Evolutionary conservation across 352 stramenopile genomes (phyloP).

Genomic region (Thraustochytrium striatum): DNA sequence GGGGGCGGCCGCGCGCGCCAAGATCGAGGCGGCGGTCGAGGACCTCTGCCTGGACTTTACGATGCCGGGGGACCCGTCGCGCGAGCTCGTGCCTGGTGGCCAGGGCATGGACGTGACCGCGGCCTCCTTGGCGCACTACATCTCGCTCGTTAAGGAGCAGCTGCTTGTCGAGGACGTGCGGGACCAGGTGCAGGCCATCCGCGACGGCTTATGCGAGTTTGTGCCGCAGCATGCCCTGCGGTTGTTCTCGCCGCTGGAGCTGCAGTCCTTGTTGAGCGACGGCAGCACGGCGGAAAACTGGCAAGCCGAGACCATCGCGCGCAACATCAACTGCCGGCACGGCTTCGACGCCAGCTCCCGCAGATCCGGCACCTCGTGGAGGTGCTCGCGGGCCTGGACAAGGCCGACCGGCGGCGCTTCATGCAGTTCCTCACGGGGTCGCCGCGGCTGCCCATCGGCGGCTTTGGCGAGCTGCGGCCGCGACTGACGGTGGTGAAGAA

Average conservation of each 20-base stretch:
- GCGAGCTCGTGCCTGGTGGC: slow-evolving; percentile 62
- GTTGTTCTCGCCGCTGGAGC: slow-evolving; percentile 64
- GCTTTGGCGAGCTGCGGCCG: slow-evolving; percentile 69
- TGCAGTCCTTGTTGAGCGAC: slow-evolving; percentile 65
- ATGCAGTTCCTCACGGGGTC: slow-evolving; percentile 80
- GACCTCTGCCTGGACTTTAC: slow-evolving; percentile 70
- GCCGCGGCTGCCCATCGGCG: slow-evolving; percentile 73
- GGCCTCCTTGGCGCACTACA: slow-evolving; percentile 61
- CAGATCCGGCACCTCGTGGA: slow-evolving; percentile 68
- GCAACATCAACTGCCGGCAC: slow-evolving; percentile 75
- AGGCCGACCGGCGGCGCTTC: slow-evolving; percentile 71
- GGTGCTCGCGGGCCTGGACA: slow-evolving; percentile 67
- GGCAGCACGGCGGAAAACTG: slow-evolving; percentile 59
- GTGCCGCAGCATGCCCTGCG: slow-evolving; percentile 59
- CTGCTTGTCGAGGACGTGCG: slow-evolving; percentile 66
- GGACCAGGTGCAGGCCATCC: slow-evolving; percentile 65
- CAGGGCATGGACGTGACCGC: slow-evolving; percentile 60
- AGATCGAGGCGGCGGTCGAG: slow-evolving; percentile 55
- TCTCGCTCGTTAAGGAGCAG: slow-evolving; percentile 61
- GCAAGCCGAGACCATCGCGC: slow-evolving; percentile 66
- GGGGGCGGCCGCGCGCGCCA: background rate
- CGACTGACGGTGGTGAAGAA: slow-evolving; percentile 81
- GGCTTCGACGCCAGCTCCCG: slow-evolving; percentile 67
- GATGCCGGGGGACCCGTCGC: slow-evolving; percentile 64
- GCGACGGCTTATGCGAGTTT: slow-evolving; percentile 67